Conservation (phyloP, 1,139 yeast genomes). For the Eremothecium gossypii region DNA sequence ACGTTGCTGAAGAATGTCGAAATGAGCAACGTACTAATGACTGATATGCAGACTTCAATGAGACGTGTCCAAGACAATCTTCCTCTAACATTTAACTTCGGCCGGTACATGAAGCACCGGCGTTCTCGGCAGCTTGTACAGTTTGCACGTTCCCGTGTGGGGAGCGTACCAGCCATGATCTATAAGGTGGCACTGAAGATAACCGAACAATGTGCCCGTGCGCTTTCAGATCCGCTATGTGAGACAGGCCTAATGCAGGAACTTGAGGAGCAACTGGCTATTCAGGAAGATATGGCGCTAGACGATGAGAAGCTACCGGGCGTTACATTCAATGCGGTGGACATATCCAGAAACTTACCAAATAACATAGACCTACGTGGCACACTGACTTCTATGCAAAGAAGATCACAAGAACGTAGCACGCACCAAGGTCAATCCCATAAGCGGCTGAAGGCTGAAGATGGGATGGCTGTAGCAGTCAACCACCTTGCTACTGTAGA, state of each 20-base stretch:
- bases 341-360: conserved; percentile 42
- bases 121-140: conserved; percentile 56
- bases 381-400: conserved; percentile 37
- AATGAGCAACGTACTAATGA: conserved; percentile 32
- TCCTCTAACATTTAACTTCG: conserved; percentile 54
- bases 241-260: conserved; percentile 34
- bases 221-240: conserved; percentile 29
- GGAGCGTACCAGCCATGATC: conserved; percentile 56
- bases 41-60: conserved; percentile 30
- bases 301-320: conserved; percentile 30
- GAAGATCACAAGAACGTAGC: conserved; percentile 19
- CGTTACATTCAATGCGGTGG: conserved; percentile 41
- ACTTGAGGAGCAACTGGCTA: conserved; percentile 34
- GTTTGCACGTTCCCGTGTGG: conserved; percentile 60
- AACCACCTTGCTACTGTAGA: conserved; percentile 12
- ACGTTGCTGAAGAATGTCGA: conserved; percentile 26
- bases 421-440: conserved; percentile 11
- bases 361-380: conserved; percentile 39
- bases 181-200: conserved; percentile 50
- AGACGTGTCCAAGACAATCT: conserved; percentile 39
- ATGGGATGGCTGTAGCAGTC: conserved; percentile 26
- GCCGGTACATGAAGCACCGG: conserved; percentile 57
- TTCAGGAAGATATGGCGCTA: conserved; percentile 26
- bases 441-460: conserved; percentile 40
- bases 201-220: conserved; percentile 51